Evolutionary conservation across 1,139 yeast species (phyloP).

Genomic region (Zygosaccharomyces pseudobailii): DNA sequence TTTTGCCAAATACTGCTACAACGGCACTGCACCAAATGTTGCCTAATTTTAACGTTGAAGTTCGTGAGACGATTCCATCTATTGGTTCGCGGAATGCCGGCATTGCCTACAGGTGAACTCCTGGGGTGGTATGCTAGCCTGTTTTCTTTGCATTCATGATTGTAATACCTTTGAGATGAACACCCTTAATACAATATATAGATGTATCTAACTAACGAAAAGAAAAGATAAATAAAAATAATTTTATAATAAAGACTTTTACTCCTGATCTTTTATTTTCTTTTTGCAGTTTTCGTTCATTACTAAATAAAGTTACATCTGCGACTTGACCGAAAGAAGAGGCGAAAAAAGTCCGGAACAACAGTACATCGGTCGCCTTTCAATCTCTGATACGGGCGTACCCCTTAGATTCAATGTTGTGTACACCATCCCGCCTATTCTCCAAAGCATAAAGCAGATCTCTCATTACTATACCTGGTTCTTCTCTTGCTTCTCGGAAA

Average conservation of each 20-base stretch:
- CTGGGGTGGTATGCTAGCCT: neutral
- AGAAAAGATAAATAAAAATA: too few relatives aligned
- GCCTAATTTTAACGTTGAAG: neutral
- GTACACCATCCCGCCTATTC: slow-evolving; percentile 75
- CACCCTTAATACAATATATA: neutral
- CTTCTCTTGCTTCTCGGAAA: slow-evolving; percentile 84
- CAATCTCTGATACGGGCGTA: slow-evolving; percentile 75
- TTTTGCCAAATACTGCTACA: slow-evolving; percentile 75
- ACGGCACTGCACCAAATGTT: slow-evolving; percentile 45
- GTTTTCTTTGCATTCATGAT: neutral
- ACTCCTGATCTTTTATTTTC: neutral
- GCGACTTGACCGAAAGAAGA: neutral
- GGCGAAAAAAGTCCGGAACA: too few relatives aligned
- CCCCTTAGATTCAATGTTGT: slow-evolving; percentile 76
- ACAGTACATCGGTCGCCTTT: neutral
- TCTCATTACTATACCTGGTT: slow-evolving; percentile 77
- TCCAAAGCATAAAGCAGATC: slow-evolving; percentile 81
- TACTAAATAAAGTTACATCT: neutral
- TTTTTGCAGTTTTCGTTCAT: neutral
- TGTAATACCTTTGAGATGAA: neutral
- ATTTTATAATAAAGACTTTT: neutral
- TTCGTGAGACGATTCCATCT: neutral
- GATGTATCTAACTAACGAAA: neutral
- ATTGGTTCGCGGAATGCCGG: neutral
- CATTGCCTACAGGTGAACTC: neutral